Percentiles rank a stretch among this genome's conserved stretches.
These are phyloP conservation scores for Jatropha multifida DNA, from an alignment of 441 rosid species.

Conservation along the genomic window DNA sequence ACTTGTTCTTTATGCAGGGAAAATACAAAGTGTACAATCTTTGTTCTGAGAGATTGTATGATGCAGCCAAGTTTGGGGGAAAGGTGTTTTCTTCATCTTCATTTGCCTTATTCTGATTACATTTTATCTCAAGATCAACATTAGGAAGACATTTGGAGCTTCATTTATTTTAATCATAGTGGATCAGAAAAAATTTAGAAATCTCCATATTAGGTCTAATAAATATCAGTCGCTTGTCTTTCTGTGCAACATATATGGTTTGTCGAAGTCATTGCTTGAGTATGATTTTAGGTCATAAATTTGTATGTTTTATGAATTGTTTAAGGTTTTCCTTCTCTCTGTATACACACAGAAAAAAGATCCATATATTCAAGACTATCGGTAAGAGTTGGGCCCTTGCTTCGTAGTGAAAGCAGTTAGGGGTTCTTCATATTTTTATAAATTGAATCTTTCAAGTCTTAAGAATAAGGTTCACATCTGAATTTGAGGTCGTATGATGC, in stretches of 20 bases:
- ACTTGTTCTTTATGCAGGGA: constrained; percentile 46
- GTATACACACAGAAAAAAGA: neutral
- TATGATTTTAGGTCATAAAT: neutral
- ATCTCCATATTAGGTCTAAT: neutral
- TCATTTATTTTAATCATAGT: neutral
- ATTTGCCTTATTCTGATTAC: constrained; percentile 6
- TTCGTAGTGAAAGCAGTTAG: neutral
- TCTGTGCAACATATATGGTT: constrained; percentile 1
- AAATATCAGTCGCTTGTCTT: neutral
- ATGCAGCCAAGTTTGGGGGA: constrained; percentile 73
- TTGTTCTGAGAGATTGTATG: constrained; percentile 81
- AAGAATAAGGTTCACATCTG: neutral
- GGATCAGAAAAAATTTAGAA: neutral
- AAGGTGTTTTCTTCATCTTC: constrained; percentile 47
- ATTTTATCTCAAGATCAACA: neutral
- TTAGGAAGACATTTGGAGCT: neutral
- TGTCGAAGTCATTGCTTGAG: neutral
- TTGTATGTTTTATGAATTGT: neutral
- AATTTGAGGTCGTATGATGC: neutral
- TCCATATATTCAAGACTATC: neutral
- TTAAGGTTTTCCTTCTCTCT: neutral
- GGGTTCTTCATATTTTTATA: neutral
- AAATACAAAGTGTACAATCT: constrained; percentile 86
- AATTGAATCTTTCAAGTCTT: neutral
- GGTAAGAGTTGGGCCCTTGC: neutral